These are phyloP conservation scores for Hirschioporus abietinus DNA, from an alignment of 768 basidiomycete genomes.

Conservation along the genomic window DNA sequence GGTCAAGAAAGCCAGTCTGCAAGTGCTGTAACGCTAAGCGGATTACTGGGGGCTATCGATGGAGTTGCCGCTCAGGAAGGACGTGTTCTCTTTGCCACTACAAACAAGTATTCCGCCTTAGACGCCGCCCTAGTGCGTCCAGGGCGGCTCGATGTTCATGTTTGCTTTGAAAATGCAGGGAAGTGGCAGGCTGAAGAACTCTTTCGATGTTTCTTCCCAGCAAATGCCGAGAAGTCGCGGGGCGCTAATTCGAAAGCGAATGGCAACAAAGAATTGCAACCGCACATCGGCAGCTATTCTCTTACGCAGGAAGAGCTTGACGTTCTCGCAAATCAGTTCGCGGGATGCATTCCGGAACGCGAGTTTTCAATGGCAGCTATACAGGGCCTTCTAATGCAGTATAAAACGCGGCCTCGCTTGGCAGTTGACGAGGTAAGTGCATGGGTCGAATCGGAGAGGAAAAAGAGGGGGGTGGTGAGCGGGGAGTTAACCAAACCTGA, in stretches of 20 bases:
- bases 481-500: background rate
- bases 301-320: constrained; percentile 30
- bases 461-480: background rate
- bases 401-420: constrained; percentile 54
- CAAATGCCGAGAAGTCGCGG: constrained; percentile 24
- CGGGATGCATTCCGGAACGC: constrained; percentile 44
- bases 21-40: constrained; percentile 57
- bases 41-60: constrained; percentile 74
- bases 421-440: constrained; percentile 41
- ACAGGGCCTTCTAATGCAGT: constrained; percentile 62
- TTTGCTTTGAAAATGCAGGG: constrained; percentile 74
- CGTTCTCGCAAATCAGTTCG: constrained; percentile 51
- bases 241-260: constrained; percentile 19
- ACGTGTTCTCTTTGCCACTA: constrained; percentile 75
- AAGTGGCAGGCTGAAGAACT: constrained; percentile 60
- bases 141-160: constrained; percentile 75
- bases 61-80: constrained; percentile 78
- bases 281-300: background rate
- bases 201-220: constrained; percentile 64
- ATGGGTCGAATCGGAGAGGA: constrained; percentile 38
- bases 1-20: constrained; percentile 2
- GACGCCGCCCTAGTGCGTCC: constrained; percentile 74
- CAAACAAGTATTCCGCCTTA: constrained; percentile 64
- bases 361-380: constrained; percentile 38
- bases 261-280: constrained; percentile 15